Percentiles rank a stretch among this genome's conserved stretches.
phyloP scores from a whole-genome alignment of 495 filamentous ascomycete species.

The Xylaria intraflava region DNA sequence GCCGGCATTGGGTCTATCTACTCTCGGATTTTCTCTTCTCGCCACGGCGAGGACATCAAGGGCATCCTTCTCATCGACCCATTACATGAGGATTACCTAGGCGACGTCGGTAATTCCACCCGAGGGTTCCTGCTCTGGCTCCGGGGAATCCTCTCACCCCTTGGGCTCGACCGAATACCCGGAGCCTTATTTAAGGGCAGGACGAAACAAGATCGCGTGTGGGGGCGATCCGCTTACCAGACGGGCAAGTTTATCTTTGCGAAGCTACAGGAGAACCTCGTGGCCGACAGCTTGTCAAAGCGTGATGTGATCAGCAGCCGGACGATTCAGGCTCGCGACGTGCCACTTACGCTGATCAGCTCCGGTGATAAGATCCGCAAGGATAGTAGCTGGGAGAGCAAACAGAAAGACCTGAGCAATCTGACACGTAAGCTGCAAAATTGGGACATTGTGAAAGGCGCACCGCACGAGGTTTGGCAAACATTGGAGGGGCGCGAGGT shows the following conservation, averaged over 20 bases:
- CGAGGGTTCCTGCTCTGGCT: slow-evolving; percentile 82
- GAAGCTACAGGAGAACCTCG: slow-evolving; percentile 86
- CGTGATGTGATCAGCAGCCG: slow-evolving; percentile 71
- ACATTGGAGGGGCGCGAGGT: slow-evolving; percentile 57
- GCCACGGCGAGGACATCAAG: slow-evolving; percentile 61
- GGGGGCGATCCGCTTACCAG: slow-evolving; percentile 70
- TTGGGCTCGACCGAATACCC: slow-evolving; percentile 71
- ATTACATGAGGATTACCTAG: slow-evolving; percentile 76
- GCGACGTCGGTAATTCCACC: slow-evolving; percentile 54
- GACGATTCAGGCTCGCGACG: slow-evolving; percentile 66
- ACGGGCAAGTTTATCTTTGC: slow-evolving; percentile 75
- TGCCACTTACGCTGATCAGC: slow-evolving; percentile 73
- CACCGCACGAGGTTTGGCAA: slow-evolving; percentile 83
- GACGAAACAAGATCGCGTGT: slow-evolving; percentile 74
- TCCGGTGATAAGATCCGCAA: slow-evolving; percentile 53
- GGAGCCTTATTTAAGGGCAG: slow-evolving; percentile 75
- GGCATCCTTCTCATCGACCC: slow-evolving; percentile 84
- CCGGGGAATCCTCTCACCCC: slow-evolving; percentile 73
- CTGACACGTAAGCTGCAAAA: slow-evolving; percentile 67
- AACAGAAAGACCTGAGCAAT: slow-evolving; percentile 74
- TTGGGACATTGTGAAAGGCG: slow-evolving; percentile 82
- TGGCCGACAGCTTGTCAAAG: slow-evolving; percentile 72
- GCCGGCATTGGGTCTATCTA: slow-evolving; percentile 81
- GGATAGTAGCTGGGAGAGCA: slow-evolving; percentile 64
- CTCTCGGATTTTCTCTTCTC: slow-evolving; percentile 78